Conservation (phyloP, 1,139 yeast species). For the Scheffersomyces insectosa region DNA sequence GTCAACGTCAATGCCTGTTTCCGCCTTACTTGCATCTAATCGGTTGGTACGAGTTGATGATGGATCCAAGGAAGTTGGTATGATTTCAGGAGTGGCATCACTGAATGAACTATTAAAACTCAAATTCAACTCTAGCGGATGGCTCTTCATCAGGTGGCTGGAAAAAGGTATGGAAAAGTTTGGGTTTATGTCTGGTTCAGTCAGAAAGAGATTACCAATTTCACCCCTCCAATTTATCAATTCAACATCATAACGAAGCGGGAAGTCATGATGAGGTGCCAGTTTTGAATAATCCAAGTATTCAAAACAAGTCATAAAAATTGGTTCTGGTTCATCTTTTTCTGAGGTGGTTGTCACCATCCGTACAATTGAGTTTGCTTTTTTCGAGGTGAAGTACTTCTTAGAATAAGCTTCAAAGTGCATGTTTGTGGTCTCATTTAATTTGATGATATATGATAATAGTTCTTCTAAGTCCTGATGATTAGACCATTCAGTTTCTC, state of each 20-base stretch:
- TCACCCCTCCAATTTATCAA: slow-evolving; percentile 20
- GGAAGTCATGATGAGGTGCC: not conserved
- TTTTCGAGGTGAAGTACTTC: slow-evolving; percentile 5
- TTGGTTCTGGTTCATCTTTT: slow-evolving; percentile 1
- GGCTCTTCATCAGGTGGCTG: no score
- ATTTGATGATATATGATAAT: slow-evolving; percentile 29
- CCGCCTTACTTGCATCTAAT: not conserved
- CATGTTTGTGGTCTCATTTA: slow-evolving; percentile 19
- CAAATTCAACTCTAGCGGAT: slow-evolving; percentile 6
- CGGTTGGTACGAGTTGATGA: no score
- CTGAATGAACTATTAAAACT: slow-evolving; percentile 10
- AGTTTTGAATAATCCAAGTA: slow-evolving; percentile 22
- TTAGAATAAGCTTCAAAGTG: slow-evolving; percentile 16
- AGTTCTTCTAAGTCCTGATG: slow-evolving; percentile 32
- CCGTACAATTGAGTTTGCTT: not conserved
- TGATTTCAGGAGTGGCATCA: slow-evolving; percentile 1
- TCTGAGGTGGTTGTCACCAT: not conserved
- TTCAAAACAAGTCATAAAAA: slow-evolving; percentile 31
- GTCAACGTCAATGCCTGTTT: not conserved
- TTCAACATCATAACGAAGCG: slow-evolving; percentile 17
- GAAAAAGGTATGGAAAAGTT: no score
- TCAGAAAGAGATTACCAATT: not conserved
- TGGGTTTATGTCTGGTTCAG: no score
- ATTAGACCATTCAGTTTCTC: slow-evolving; percentile 33
- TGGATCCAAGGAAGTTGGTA: no score